Conservation (phyloP, 768 basidiomycete species). For the Piloderma croceum region DNA sequence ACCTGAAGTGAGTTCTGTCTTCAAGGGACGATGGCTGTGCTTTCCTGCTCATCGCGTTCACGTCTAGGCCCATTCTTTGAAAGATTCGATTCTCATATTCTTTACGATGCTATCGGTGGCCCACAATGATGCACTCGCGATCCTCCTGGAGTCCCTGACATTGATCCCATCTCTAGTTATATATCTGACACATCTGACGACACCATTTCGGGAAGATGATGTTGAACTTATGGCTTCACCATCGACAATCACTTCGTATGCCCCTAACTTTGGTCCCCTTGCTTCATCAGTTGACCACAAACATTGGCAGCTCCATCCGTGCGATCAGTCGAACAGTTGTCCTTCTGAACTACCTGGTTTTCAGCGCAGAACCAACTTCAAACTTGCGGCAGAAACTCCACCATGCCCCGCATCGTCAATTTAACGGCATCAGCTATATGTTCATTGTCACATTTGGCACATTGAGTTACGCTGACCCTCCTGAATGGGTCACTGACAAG, state of each 20-base stretch:
- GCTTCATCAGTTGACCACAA: constrained; percentile 7
- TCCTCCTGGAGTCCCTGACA: constrained; percentile 42
- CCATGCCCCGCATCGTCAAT: constrained; percentile 45
- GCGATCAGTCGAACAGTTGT: constrained; percentile 48
- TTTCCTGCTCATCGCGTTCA: neutral
- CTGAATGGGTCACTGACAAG: constrained; percentile 48
- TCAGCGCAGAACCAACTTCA: constrained; percentile 39
- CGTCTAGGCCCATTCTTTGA: constrained; percentile 33
- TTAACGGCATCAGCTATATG: constrained; percentile 60
- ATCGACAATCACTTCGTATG: constrained; percentile 34
- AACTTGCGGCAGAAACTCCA: constrained; percentile 57
- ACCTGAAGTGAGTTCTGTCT: constrained; percentile 14
- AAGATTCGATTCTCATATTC: constrained; percentile 33
- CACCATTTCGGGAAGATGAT: constrained; percentile 64
- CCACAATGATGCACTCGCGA: constrained; percentile 32
- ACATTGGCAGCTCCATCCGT: constrained; percentile 39
- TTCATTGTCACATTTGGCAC: constrained; percentile 77
- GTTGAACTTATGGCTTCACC: constrained; percentile 35
- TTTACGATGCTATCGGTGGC: constrained; percentile 35
- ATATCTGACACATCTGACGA: constrained; percentile 46
- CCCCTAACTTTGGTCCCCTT: neutral
- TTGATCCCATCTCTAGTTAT: constrained; percentile 63
- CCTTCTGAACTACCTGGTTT: constrained; percentile 61
- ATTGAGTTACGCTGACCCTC: constrained; percentile 62
- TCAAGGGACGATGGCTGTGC: neutral